These are phyloP conservation scores for Hymenochaete sp. DNA, from an alignment of 1,284 basidiomycete species.

Conservation along the genomic window DNA sequence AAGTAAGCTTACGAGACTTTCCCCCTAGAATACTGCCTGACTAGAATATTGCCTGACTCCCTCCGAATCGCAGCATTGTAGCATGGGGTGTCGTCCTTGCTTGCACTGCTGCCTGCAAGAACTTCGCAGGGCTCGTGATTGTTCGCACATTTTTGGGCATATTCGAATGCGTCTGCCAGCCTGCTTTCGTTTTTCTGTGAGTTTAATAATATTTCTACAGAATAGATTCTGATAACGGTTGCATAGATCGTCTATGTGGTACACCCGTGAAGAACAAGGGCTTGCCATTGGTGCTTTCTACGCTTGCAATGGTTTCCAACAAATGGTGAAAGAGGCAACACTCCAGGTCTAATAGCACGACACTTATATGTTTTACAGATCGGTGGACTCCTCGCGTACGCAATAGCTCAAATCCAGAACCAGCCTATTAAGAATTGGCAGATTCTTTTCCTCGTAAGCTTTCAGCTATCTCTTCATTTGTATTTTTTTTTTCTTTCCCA, in stretches of 20 bases:
- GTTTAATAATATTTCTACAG: background rate
- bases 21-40: background rate
- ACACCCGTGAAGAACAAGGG: slow-evolving; percentile 42
- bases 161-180: slow-evolving; percentile 45
- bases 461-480: background rate
- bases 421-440: slow-evolving; percentile 43
- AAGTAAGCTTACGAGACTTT: slow-evolving; percentile 26
- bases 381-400: slow-evolving; percentile 44
- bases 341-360: too few relatives aligned
- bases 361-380: too few relatives aligned
- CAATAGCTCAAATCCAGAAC: slow-evolving; percentile 37
- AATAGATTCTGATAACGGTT: slow-evolving; percentile 1
- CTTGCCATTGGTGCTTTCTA: slow-evolving; percentile 42
- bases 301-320: slow-evolving; percentile 46
- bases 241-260: slow-evolving; percentile 43
- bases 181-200: slow-evolving; percentile 34
- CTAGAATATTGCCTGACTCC: background rate
- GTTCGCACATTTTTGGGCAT: slow-evolving; percentile 40
- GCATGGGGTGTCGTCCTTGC: slow-evolving; percentile 43
- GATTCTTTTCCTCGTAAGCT: slow-evolving; percentile 38
- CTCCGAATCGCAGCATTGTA: slow-evolving; percentile 34
- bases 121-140: slow-evolving; percentile 37
- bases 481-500: background rate
- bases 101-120: slow-evolving; percentile 39
- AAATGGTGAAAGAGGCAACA: too few relatives aligned